Base-by-base conservation (phyloP, 2,329 filamentous ascomycete species). In the Coniosporium tulheliwenetii region DNA sequence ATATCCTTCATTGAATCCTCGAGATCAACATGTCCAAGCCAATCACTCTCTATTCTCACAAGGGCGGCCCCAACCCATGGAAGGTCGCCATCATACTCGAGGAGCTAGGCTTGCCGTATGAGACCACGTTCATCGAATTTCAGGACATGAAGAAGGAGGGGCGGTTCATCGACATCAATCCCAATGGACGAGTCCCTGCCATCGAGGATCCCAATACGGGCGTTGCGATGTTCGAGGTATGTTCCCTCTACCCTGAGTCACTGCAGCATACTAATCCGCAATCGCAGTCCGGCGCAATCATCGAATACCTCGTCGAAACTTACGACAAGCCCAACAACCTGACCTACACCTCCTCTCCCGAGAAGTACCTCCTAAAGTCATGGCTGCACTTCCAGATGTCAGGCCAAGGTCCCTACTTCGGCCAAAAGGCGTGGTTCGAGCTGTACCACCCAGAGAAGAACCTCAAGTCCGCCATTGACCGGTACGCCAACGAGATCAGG, bases 401-500 rank as follows among this genome's bases (percentile, higher is more conserved):
- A 37, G 62, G 63, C 5, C 59, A 67, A 48, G 65, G 62, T 0
- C 65, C 64, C 0, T 70, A 67, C 46, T 69, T 52, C 36, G 66
- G 65, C 3, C 61, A 68, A 46, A 45, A 44, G 2, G 47, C 45
- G 14, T 63, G 60, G 61, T 64, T 64, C 46, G 53, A 49, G 8
- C 47, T 45, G 30, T 57, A 47, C 45, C 59, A 62, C 41, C 40
- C 50, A 0, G 67, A 71, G 50, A 59, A 66, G 44, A 35, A 35
- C 33, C 4, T 73, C 5, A 58, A 56, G 1, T 62, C 55, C 5
- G 70, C 64, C 8, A 54, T 66, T 14, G 58, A 65, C 10, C 56
- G 69, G 7, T 74, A 73, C 52, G 46, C 47, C 10, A 58, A 63
- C 8, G 66, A 73, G 50, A 56, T 66, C n/a, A 53, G 57, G 12